Conservation (phyloP, 345 rosid species). For the Firmiana major region DNA sequence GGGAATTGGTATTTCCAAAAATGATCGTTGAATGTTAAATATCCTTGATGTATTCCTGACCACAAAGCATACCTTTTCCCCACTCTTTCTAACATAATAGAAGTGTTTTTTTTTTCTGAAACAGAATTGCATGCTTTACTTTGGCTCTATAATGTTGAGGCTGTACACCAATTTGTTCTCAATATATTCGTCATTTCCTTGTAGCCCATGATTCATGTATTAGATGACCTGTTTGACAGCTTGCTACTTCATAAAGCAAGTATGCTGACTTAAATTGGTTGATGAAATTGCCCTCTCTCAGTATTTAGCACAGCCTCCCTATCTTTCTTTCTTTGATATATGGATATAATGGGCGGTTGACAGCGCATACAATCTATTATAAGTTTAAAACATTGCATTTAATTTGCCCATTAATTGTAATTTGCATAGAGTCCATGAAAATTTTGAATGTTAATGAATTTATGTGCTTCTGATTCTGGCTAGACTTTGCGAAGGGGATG, state of each 20-base stretch:
- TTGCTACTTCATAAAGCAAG: not conserved
- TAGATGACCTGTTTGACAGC: not conserved
- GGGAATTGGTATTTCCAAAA: not conserved
- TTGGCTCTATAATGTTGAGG: not conserved
- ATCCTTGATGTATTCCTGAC: not conserved
- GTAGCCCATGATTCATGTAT: not conserved
- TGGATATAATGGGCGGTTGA: not conserved
- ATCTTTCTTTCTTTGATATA: not conserved
- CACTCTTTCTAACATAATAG: not conserved
- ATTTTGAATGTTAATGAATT: not conserved
- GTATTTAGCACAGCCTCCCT: not conserved
- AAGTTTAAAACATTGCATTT: not conserved
- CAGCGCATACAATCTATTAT: not conserved
- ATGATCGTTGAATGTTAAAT: not conserved
- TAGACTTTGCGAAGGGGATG: not conserved
- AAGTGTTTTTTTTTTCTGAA: too few species aligned
- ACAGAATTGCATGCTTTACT: not conserved
- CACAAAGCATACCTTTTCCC: not conserved
- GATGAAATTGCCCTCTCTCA: not conserved
- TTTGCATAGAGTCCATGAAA: not conserved
- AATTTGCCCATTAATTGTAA: not conserved
- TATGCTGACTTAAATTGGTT: not conserved
- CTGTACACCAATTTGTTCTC: not conserved
- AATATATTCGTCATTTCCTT: not conserved
- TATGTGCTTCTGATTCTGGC: not conserved